phyloP scores from a whole-genome alignment of 768 basidiomycete species.

The Galerina marginata region DNA sequence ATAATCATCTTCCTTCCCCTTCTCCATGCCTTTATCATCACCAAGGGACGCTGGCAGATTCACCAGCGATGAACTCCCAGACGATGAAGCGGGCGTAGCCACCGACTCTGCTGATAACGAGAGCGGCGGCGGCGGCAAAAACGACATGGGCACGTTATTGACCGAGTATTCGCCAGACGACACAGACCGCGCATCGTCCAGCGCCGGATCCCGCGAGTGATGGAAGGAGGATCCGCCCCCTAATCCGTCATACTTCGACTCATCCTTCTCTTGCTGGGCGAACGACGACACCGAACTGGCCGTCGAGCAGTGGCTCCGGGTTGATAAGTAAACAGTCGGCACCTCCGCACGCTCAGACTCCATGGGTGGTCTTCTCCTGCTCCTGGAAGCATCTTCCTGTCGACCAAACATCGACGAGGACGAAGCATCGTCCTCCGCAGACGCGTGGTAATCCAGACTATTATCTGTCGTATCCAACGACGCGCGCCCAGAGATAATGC shows the following conservation, averaged over 20 bases:
- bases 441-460: conserved; percentile 41
- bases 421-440: conserved; percentile 31
- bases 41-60: conserved; percentile 36
- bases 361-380: conserved; percentile 1
- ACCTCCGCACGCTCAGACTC: conserved; percentile 29
- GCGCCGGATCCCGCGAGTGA: neutral
- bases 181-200: conserved; percentile 5
- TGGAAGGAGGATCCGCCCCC: neutral
- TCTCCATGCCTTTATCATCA: conserved; percentile 23
- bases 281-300: conserved; percentile 34
- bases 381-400: conserved; percentile 5
- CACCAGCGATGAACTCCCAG: conserved; percentile 49
- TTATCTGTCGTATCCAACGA: conserved; percentile 33
- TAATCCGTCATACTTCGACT: neutral
- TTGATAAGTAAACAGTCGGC: conserved; percentile 46
- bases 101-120: conserved; percentile 68
- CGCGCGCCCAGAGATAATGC: conserved; percentile 27
- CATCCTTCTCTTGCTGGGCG: neutral
- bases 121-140: conserved; percentile 50
- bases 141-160: conserved; percentile 13
- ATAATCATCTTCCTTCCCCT: conserved; percentile 11
- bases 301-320: conserved; percentile 35
- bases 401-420: conserved; percentile 21
- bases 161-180: conserved; percentile 27
- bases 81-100: conserved; percentile 54